Percentiles rank a stretch among this genome's conserved stretches.
These are phyloP conservation scores for Camillea tinctor DNA, from an alignment of 2,329 filamentous ascomycete genomes.

Conservation along the genomic window DNA sequence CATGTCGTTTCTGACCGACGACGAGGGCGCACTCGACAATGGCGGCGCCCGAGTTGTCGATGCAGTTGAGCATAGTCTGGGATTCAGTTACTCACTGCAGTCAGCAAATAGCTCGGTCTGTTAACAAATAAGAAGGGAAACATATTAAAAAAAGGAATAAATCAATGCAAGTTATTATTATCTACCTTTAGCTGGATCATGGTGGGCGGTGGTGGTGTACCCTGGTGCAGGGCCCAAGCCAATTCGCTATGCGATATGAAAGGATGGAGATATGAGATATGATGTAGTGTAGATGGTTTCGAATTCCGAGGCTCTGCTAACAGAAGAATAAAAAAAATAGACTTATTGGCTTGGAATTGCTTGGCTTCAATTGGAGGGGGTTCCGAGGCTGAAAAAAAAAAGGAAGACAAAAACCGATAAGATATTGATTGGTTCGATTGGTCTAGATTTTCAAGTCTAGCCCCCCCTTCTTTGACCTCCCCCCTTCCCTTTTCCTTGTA, in stretches of 20 bases:
- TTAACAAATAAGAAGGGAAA: not conserved
- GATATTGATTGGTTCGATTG: too few species aligned
- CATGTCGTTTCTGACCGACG: slow-evolving; percentile 83
- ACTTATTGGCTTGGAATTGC: too few species aligned
- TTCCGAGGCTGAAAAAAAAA: too few species aligned
- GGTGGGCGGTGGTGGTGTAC: slow-evolving; percentile 42
- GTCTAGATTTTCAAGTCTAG: too few species aligned
- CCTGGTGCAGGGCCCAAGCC: slow-evolving; percentile 15
- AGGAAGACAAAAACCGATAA: too few species aligned
- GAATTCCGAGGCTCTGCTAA: slow-evolving; percentile 6
- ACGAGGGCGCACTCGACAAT: slow-evolving; percentile 96
- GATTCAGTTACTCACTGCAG: not conserved
- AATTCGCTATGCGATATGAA: slow-evolving; percentile 6
- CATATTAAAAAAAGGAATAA: not conserved
- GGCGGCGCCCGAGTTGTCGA: slow-evolving; percentile 98
- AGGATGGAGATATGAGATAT: slow-evolving; percentile 3
- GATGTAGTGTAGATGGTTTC: slow-evolving; percentile 3
- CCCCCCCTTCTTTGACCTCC: too few species aligned
- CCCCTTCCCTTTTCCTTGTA: too few species aligned
- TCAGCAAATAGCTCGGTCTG: not conserved
- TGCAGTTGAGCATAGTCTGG: slow-evolving; percentile 96
- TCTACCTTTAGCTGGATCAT: slow-evolving; percentile 96
- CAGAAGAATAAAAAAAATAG: slow-evolving; percentile 4
- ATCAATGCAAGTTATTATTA: not conserved
- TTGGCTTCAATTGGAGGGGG: too few species aligned